A percentile compares a stretch with the other conserved stretches of the same genome.
Evolutionary conservation across 2,329 filamentous ascomycete species (phyloP).

Genomic region (Talaromyces rugulosus): DNA sequence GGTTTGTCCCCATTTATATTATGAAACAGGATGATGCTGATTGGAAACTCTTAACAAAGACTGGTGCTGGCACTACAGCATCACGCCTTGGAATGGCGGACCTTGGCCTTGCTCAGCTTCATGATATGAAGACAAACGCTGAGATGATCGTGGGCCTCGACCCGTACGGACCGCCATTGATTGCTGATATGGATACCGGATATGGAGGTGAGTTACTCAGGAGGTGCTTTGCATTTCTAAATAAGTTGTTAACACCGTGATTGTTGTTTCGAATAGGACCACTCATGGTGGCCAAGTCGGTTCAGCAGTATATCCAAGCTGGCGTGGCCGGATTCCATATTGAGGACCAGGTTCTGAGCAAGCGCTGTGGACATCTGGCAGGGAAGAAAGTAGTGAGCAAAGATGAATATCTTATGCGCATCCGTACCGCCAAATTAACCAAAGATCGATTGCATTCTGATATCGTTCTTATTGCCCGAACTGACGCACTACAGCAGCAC

Average conservation of each 20-base stretch:
- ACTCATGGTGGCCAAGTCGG: conserved; percentile 47
- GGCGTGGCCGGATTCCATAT: conserved; percentile 56
- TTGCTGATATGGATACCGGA: conserved; percentile 54
- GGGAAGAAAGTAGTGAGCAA: conserved; percentile 37
- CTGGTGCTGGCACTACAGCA: conserved; percentile 48
- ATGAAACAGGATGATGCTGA: neutral
- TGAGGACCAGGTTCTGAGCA: conserved; percentile 52
- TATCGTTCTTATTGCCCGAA: conserved; percentile 43
- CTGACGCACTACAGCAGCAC: conserved; percentile 26
- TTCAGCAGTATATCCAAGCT: conserved; percentile 47
- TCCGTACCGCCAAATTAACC: conserved; percentile 28
- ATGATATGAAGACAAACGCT: conserved; percentile 54
- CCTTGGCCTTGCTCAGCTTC: conserved; percentile 47
- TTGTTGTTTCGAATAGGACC: conserved; percentile 26
- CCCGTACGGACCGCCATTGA: conserved; percentile 43
- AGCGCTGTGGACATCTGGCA: conserved; percentile 38
- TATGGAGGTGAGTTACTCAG: conserved; percentile 36
- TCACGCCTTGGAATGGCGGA: conserved; percentile 48
- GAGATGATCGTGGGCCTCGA: conserved; percentile 52
- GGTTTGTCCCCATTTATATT: conserved; percentile 27
- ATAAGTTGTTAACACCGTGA: neutral
- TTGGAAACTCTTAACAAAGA: conserved; percentile 27
- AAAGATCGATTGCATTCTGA: conserved; percentile 32
- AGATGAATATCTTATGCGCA: conserved; percentile 30
- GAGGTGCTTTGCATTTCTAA: neutral